Evolutionary conservation across 495 filamentous ascomycete species (phyloP), one percentile per base, ranked within the genome.

Genomic region (Glarea lozoyensis): DNA sequence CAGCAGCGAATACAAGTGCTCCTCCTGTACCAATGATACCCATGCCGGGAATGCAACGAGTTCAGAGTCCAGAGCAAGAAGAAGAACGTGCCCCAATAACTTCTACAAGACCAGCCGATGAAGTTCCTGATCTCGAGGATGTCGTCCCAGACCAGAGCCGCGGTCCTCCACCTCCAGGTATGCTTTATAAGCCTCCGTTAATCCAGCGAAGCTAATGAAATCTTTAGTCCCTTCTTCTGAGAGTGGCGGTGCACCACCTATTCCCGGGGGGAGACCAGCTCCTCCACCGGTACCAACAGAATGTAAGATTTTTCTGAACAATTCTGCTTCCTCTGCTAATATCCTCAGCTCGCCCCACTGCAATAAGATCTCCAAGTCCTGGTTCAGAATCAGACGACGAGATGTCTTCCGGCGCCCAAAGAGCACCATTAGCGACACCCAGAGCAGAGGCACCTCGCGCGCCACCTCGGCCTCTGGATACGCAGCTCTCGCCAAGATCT

Each of bases 311-410:
- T 15, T 45, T 35, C 18, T 30, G 30, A 16, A 22, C 25, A 12
- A 6, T 11, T 0, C 24, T 10, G 51, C 42, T 43, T 37, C 10
- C 18, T 11, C 9, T 20, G 16, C 5, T 37, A 11, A 16, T 37
- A 37, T 53, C 34, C 43, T 36, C 55, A 86, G 81, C 74, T 40
- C 79, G 78, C 46, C 72, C 78, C 30, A 34, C 37, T 32, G 60
- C 65, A 48, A 64, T 68, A 7, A 60, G 68, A 37, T 85, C 86
- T 31, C 80, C 74, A 22, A 88, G 80, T 48, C 71, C 78, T 44
- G 90, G 89, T 19, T 93, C 89, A 5, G 86, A 82, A 55, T 95
- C 90, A 9, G 93, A 94, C 61, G 93, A 97, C 62, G 92, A 98
- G 56, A 66, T 94, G 61, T 92, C 87, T n/a, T 63, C 76, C 37